Percentiles rank a stretch among this genome's conserved stretches.
Evolutionary conservation across 257 asterid genomes (phyloP).

Genomic region (Penstemon barbatus): DNA sequence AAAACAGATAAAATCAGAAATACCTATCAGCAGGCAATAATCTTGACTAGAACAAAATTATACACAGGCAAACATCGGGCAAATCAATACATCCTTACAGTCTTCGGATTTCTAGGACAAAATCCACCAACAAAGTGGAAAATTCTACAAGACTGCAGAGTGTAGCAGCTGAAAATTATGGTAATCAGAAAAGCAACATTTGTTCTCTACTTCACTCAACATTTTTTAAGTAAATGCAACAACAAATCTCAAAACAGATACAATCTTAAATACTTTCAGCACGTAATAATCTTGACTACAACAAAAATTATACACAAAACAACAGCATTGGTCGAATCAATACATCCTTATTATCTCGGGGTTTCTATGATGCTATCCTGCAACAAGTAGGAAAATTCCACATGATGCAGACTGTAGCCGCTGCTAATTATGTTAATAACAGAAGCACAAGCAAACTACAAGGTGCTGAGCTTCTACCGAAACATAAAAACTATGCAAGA

Average conservation of each 20-base stretch:
- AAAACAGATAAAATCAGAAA: neutral
- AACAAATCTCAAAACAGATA: neutral
- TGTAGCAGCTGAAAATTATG: neutral
- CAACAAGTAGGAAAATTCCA: neutral
- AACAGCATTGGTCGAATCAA: neutral
- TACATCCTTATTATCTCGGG: neutral
- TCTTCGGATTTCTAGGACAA: neutral
- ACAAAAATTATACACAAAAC: neutral
- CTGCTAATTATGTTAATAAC: neutral
- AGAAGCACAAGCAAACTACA: neutral
- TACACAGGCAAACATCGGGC: neutral
- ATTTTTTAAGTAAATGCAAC: neutral
- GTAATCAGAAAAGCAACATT: neutral
- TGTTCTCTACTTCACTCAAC: no score
- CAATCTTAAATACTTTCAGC: no score
- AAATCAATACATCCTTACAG: neutral
- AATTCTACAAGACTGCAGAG: neutral
- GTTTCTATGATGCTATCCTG: neutral
- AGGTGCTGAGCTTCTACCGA: neutral
- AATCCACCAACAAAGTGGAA: neutral
- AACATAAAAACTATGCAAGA: constrained; percentile 6
- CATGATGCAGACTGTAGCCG: neutral
- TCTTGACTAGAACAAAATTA: constrained; percentile 8
- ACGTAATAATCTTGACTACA: neutral
- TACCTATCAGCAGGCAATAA: neutral